Evolutionary conservation across 768 basidiomycete genomes (phyloP), one percentile per base, ranked within the genome.

Genomic region (Kwoniella sp.): DNA sequence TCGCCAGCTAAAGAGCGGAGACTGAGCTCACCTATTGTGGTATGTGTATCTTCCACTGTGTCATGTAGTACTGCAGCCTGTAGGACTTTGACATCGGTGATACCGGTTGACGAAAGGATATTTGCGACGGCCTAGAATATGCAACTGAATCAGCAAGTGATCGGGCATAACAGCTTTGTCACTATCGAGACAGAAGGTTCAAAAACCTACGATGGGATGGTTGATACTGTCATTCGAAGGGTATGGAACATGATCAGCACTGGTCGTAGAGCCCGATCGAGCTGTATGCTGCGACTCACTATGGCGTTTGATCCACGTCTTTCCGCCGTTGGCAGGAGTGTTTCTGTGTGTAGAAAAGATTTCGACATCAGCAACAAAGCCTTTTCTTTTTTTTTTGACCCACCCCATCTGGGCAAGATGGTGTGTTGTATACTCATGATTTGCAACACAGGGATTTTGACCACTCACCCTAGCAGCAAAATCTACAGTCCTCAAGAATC

Each of bases 1-100:
- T 20, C 38, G 38, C 9, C 38, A 41, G 38, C 38, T 41, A 9
- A 23, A 8, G 47, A 48, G 37, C 23, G 5, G 53, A 20, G 25
- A 25, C 9, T 5, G 17, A 20, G 66, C 72, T 51, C 59, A 75
- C 73, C 71, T 0, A 74, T 66, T 0, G 76, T 74, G 4, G 76
- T 77, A 22, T 78, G 73, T 13, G 81, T 82, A 54, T 82, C 81
- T 60, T 82, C 81, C 15, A 82, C 73, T 3, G 79, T 78, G 61
- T 82, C 81, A 56, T 82, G 81, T 37, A 81, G 52, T 4, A 81
- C 65, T 0, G 81, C 81, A 0, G 81, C 80, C 55, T 79, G 75
- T 0, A 82, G 52, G 0, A 78, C 75, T n/a, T 68, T 56, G 22
- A 80, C 65, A 60, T 79, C 72, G 4, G 70, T 73, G 20, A 79